Percentiles rank a stretch among this genome's conserved stretches.
Evolutionary conservation across 1,284 basidiomycete species (phyloP).

Genomic region (Ustilago crameri): DNA sequence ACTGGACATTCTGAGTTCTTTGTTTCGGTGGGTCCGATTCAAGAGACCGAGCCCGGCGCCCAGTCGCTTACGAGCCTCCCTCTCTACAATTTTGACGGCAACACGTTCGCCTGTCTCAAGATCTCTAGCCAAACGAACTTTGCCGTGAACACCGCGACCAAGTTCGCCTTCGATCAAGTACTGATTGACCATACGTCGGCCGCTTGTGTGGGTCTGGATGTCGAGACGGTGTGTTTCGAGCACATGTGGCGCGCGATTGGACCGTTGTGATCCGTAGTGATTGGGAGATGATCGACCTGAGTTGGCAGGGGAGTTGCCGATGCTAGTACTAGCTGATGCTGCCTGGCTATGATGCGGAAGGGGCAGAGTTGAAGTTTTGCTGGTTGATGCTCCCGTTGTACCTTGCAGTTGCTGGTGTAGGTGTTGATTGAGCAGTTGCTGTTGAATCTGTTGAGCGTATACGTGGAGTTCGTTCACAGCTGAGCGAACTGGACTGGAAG

Average conservation of each 20-base stretch:
- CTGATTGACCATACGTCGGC: conserved; percentile 67
- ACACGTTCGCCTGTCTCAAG: conserved; percentile 62
- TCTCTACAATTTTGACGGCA: conserved; percentile 67
- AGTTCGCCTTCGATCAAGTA: conserved; percentile 66
- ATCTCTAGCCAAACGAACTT: conserved; percentile 63
- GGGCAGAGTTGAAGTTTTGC: conserved; percentile 7
- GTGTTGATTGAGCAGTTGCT: conserved; percentile 43
- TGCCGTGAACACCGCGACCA: conserved; percentile 65
- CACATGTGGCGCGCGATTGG: conserved; percentile 36
- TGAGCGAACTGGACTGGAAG: conserved; percentile 31
- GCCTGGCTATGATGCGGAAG: conserved; percentile 5
- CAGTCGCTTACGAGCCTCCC: conserved; percentile 60
- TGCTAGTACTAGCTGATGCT: conserved; percentile 23
- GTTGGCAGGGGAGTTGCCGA: conserved; percentile 39
- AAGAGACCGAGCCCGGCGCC: conserved; percentile 45
- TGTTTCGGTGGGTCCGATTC: conserved; percentile 29
- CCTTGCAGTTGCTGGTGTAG: conserved; percentile 29
- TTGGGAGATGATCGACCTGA: conserved; percentile 45
- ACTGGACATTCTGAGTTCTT: conserved; percentile 15
- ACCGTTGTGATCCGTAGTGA: conserved; percentile 17
- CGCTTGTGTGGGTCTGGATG: conserved; percentile 62
- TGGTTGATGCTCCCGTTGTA: not conserved
- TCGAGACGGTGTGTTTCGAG: conserved; percentile 61
- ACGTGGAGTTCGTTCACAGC: conserved; percentile 37
- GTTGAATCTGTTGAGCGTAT: conserved; percentile 45